A percentile compares a stretch with the other conserved stretches of the same genome.
Evolutionary conservation across 805 yeast species (phyloP).

Genomic region (Sporopachydermia quercuum): DNA sequence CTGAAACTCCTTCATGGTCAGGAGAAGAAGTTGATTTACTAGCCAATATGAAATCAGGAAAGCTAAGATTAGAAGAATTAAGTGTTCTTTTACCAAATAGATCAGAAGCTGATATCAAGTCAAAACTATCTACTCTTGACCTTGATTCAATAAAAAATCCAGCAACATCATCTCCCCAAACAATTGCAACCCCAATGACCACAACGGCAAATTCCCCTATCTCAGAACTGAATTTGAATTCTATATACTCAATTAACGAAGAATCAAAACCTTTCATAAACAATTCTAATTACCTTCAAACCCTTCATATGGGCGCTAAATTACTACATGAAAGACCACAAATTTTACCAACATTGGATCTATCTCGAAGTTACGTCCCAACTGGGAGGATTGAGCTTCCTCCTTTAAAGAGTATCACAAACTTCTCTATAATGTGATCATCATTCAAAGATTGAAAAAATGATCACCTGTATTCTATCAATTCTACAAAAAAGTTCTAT

Average conservation of each 20-base stretch:
- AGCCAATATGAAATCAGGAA: conserved; percentile 28
- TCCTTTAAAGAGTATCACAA: neutral
- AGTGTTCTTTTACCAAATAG: conserved; percentile 58
- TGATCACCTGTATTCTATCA: too few relatives aligned
- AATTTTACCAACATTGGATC: neutral
- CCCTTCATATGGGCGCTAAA: neutral
- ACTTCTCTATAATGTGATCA: neutral
- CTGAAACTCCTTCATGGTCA: conserved; percentile 23
- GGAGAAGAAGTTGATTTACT: conserved; percentile 60
- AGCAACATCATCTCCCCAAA: too few relatives aligned
- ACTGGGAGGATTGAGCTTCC: neutral
- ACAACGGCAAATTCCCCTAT: neutral
- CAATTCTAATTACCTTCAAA: neutral
- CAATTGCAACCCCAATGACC: neutral
- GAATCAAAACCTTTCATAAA: neutral
- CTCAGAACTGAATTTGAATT: too few relatives aligned
- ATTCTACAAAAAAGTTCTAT: too few relatives aligned
- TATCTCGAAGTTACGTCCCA: neutral
- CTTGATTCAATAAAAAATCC: too few relatives aligned
- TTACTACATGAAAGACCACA: neutral
- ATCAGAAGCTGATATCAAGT: conserved; percentile 54
- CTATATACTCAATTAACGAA: too few relatives aligned
- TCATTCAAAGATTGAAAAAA: too few relatives aligned
- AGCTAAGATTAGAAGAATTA: conserved; percentile 57
- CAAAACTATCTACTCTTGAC: neutral